Evolutionary conservation across 331 rosid genomes (phyloP).

Genomic region (Telfairia occidentalis): DNA sequence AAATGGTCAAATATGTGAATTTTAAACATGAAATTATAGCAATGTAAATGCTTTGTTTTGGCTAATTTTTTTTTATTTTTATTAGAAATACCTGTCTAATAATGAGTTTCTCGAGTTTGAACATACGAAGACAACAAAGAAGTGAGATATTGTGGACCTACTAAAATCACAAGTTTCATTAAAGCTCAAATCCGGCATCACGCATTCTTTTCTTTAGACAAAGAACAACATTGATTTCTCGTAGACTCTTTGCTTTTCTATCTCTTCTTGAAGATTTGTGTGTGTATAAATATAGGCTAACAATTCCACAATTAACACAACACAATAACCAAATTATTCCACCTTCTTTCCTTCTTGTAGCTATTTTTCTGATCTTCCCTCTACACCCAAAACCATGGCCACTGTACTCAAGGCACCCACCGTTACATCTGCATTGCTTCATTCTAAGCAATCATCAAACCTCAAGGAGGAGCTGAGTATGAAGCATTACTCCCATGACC

Average conservation of each 20-base stretch:
- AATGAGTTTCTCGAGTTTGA: no score
- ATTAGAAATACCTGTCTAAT: no score
- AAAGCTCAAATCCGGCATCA: background rate
- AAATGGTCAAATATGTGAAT: no score
- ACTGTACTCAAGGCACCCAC: background rate
- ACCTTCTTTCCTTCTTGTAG: background rate
- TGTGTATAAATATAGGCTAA: background rate
- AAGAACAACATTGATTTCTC: background rate
- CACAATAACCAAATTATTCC: background rate
- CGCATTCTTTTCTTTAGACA: slow-evolving; percentile 2
- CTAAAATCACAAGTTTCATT: no score
- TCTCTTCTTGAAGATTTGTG: background rate
- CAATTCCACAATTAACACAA: background rate
- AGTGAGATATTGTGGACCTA: no score
- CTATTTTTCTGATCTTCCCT: background rate
- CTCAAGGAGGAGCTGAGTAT: background rate
- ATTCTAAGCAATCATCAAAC: background rate
- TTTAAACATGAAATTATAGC: no score
- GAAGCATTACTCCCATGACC: background rate
- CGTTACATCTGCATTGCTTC: background rate
- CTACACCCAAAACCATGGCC: background rate
- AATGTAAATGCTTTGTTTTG: no score
- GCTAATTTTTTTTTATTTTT: no score
- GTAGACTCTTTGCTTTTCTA: background rate
- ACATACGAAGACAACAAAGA: no score